These are phyloP conservation scores for Leishmania arabica DNA, from an alignment of 208 protist species.

Conservation along the genomic window DNA sequence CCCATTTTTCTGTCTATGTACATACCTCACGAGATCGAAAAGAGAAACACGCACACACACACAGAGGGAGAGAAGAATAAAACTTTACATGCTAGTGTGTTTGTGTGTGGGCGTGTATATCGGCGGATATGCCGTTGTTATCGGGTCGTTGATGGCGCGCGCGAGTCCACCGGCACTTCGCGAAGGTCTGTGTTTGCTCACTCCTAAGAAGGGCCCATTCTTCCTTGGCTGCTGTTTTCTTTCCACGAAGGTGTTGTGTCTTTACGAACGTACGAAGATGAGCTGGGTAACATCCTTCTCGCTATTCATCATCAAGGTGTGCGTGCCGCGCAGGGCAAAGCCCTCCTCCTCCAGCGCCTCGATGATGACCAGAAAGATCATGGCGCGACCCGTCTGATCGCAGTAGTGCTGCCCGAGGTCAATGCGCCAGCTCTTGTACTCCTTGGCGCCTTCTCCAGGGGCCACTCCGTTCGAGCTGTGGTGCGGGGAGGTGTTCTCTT, in stretches of 20 bases:
- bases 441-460: conserved; percentile 22
- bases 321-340: conserved; percentile 65
- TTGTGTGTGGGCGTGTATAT: neutral
- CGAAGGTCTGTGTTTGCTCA: neutral
- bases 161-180: neutral
- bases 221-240: neutral
- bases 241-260: neutral
- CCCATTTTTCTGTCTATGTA: neutral
- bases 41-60: neutral
- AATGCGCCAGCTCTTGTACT: conserved; percentile 65
- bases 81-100: neutral
- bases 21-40: neutral
- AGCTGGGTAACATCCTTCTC: conserved; percentile 78
- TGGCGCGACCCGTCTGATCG: conserved; percentile 63
- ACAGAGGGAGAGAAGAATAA: neutral
- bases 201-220: neutral
- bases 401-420: conserved; percentile 85
- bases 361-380: conserved; percentile 70
- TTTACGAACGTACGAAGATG: conserved; percentile 65
- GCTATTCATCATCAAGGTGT: conserved; percentile 45
- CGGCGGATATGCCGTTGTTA: neutral
- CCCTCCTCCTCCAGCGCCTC: conserved; percentile 76
- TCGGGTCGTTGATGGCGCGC: neutral
- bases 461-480: neutral
- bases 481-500: neutral